phyloP scores from a whole-genome alignment of 108 stramenopile species.

The Heterococcus sp. region DNA sequence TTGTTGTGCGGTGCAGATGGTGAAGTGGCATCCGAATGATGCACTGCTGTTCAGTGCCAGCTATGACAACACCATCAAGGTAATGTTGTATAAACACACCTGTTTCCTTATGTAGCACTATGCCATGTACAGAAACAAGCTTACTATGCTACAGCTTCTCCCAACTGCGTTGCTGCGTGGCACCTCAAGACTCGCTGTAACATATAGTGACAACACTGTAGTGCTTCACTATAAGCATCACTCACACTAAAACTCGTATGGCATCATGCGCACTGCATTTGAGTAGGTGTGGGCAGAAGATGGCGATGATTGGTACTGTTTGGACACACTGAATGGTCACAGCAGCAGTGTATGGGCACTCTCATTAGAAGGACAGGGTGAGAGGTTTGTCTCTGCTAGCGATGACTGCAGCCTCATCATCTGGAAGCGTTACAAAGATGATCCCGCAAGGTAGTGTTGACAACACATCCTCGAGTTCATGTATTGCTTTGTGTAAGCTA shows the following conservation, averaged over 20 bases:
- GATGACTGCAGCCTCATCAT: slow-evolving; percentile 47
- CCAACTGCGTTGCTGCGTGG: too few relatives aligned
- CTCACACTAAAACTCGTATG: too few relatives aligned
- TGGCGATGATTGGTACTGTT: slow-evolving; percentile 91
- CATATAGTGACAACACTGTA: too few relatives aligned
- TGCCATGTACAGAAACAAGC: too few relatives aligned
- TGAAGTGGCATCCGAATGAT: not conserved
- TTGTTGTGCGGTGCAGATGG: too few relatives aligned
- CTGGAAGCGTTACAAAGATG: slow-evolving; percentile 40
- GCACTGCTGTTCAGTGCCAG: not conserved
- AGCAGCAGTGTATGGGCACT: slow-evolving; percentile 84
- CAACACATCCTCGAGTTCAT: slow-evolving; percentile 50
- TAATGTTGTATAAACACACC: too few relatives aligned
- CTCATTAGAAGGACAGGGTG: slow-evolving; percentile 62
- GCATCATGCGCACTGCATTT: too few relatives aligned
- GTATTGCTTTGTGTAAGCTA: too few relatives aligned
- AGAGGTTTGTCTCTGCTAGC: slow-evolving; percentile 37
- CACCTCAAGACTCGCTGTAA: too few relatives aligned
- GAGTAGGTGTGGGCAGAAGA: slow-evolving; percentile 85
- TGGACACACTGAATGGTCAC: slow-evolving; percentile 66
- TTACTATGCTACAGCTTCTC: too few relatives aligned
- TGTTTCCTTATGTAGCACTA: too few relatives aligned
- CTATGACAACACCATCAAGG: not conserved
- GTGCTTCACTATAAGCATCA: too few relatives aligned
- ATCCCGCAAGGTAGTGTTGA: slow-evolving; percentile 55